A percentile compares a stretch with the other conserved stretches of the same genome.
phyloP scores from a whole-genome alignment of 1,284 basidiomycete species.

The Chondrostereum purpureum region DNA sequence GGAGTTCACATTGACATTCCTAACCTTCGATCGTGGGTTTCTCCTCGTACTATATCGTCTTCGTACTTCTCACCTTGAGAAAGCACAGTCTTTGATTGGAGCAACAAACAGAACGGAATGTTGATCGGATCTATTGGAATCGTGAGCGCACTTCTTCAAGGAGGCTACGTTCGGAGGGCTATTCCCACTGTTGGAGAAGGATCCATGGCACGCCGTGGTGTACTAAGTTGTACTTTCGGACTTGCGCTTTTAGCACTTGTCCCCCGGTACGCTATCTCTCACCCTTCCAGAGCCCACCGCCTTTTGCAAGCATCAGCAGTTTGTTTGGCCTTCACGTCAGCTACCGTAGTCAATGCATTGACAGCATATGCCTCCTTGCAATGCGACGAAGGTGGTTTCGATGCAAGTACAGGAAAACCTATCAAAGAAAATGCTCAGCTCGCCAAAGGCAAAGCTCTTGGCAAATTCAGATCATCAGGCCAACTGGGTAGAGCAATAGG shows the following conservation, averaged over 20 bases:
- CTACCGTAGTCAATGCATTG: conserved; percentile 86
- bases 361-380: conserved; percentile 83
- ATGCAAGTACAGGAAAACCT: conserved; percentile 51
- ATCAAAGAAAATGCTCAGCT: conserved; percentile 54
- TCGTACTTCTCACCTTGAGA: conserved; percentile 5
- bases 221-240: conserved; percentile 62
- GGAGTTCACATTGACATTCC: conserved; percentile 88
- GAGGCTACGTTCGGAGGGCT: conserved; percentile 81
- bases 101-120: conserved; percentile 83
- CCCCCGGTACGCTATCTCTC: conserved; percentile 45
- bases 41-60: background rate
- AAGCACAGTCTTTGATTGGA: conserved; percentile 72
- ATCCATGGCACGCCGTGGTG: conserved; percentile 72
- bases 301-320: conserved; percentile 72
- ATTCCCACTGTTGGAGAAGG: conserved; percentile 69
- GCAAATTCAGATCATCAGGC: conserved; percentile 79
- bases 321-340: conserved; percentile 83
- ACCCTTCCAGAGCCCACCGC: conserved; percentile 40
- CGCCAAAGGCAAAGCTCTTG: conserved; percentile 80
- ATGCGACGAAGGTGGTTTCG: conserved; percentile 64
- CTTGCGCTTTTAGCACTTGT: conserved; percentile 66
- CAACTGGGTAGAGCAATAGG: conserved; percentile 88
- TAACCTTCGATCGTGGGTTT: conserved; percentile 76
- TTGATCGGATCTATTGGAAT: conserved; percentile 86
- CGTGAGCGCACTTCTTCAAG: conserved; percentile 81